Evolutionary conservation across 176 grass and related monocot species (phyloP).

Genomic region (maize (Zea mays)): DNA sequence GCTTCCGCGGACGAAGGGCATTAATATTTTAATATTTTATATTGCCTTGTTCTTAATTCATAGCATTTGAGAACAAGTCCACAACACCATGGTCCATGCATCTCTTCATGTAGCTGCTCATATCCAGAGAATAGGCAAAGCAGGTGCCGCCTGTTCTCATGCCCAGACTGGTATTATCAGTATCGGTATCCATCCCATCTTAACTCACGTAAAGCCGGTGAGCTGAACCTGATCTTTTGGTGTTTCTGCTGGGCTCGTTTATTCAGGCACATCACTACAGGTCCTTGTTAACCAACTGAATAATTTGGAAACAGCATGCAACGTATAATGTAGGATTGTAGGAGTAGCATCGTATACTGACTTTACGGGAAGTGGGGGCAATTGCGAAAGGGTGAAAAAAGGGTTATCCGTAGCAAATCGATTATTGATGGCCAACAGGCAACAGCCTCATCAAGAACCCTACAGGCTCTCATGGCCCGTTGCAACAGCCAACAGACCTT

Average conservation of each 20-base stretch:
- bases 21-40: no score
- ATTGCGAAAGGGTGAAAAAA: not conserved
- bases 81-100: not conserved
- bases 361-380: not conserved
- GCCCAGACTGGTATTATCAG: not conserved
- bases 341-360: not conserved
- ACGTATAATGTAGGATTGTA: not conserved
- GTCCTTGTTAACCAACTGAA: constrained; percentile 23
- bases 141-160: constrained; percentile 3
- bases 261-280: not conserved
- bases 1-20: no score
- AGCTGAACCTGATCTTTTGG: constrained; percentile 13
- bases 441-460: constrained; percentile 16
- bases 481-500: not conserved
- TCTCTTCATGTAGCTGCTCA: not conserved
- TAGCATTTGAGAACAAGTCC: no score
- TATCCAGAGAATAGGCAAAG: constrained; percentile 11
- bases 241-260: not conserved
- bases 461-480: constrained; percentile 9
- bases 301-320: not conserved
- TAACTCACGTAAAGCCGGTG: not conserved
- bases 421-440: constrained; percentile 20
- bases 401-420: constrained; percentile 24
- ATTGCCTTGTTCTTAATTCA: no score
- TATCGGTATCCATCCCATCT: not conserved